Evolutionary conservation across 805 yeast genomes (phyloP).

Genomic region (Maudiozyma turicensis): DNA sequence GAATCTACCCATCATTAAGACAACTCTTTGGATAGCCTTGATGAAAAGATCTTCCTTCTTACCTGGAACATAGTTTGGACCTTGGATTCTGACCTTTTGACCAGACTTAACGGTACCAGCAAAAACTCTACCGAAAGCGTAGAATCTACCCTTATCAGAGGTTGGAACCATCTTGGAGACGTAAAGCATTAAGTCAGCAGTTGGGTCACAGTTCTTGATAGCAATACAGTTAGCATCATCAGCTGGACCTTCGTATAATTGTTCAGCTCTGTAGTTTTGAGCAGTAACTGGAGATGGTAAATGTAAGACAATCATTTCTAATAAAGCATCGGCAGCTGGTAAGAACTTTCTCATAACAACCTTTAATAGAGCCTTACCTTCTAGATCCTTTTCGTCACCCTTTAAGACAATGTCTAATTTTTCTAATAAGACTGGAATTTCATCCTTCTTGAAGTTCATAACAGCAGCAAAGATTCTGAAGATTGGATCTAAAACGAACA

Average conservation of each 20-base stretch:
- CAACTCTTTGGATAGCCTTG: constrained; percentile 98
- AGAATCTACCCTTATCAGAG: constrained; percentile 99
- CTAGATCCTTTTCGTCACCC: constrained; percentile 95
- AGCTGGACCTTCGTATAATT: constrained; percentile 97
- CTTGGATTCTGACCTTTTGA: constrained; percentile 98
- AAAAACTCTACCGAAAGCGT: constrained; percentile 99
- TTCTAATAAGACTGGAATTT: constrained; percentile 82
- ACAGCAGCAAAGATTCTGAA: constrained; percentile 93
- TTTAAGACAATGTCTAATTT: constrained; percentile 90
- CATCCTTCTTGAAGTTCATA: constrained; percentile 99
- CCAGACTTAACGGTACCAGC: constrained; percentile 99
- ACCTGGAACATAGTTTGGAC: constrained; percentile 99
- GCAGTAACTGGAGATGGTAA: constrained; percentile 99
- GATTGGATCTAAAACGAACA: constrained; percentile 98
- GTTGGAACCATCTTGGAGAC: constrained; percentile 99
- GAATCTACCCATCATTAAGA: constrained; percentile 98
- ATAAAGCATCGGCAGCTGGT: constrained; percentile 99
- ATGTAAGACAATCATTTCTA: constrained; percentile 97
- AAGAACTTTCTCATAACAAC: constrained; percentile 98
- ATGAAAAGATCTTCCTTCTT: constrained; percentile 95
- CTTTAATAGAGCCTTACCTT: constrained; percentile 97
- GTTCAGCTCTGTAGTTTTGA: constrained; percentile 97
- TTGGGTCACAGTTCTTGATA: constrained; percentile 97
- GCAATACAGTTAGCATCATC: constrained; percentile 86
- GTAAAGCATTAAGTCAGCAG: constrained; percentile 96